Conservation (phyloP, 352 stramenopile species). For the Aphanomyces stellatus region DNA sequence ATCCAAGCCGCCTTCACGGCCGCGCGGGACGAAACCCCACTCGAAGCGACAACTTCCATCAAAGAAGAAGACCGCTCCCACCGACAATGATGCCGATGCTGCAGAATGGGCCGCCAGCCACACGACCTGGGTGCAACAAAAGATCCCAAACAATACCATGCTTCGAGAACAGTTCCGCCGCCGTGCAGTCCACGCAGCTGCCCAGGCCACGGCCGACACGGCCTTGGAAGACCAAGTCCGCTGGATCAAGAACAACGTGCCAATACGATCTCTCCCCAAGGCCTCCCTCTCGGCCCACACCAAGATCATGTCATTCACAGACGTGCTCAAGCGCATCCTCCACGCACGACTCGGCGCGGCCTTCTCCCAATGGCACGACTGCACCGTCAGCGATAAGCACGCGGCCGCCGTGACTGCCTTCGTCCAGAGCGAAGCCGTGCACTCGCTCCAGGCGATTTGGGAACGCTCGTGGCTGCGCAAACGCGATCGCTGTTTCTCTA, state of each 20-base stretch:
- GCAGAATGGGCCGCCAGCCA: too few relatives aligned
- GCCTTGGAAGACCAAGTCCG: conserved; percentile 3
- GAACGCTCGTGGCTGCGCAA: conserved; percentile 8
- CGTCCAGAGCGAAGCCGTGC: not conserved
- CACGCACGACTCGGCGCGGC: not conserved
- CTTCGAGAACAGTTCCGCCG: not conserved
- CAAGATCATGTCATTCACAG: conserved; percentile 15
- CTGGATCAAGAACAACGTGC: conserved; percentile 20
- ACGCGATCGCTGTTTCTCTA: not conserved
- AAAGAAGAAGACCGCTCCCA: too few relatives aligned
- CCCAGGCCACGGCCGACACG: not conserved
- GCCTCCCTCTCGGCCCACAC: conserved; percentile 6
- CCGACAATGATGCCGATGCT: too few relatives aligned
- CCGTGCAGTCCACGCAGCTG: not conserved
- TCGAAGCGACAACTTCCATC: too few relatives aligned
- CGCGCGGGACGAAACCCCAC: not conserved
- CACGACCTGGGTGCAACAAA: conserved; percentile 12
- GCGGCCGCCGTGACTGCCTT: not conserved
- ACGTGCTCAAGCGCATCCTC: conserved; percentile 10
- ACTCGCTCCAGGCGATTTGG: conserved; percentile 14
- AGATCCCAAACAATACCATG: not conserved
- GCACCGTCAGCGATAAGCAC: not conserved
- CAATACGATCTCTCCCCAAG: conserved; percentile 7
- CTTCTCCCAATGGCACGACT: conserved; percentile 5
- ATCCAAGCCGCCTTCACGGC: not conserved